Percentiles rank a stretch among this genome's conserved stretches.
Evolutionary conservation across 164 flowering plant genomes (phyloP).

Genomic region (Taxillus chinensis): DNA sequence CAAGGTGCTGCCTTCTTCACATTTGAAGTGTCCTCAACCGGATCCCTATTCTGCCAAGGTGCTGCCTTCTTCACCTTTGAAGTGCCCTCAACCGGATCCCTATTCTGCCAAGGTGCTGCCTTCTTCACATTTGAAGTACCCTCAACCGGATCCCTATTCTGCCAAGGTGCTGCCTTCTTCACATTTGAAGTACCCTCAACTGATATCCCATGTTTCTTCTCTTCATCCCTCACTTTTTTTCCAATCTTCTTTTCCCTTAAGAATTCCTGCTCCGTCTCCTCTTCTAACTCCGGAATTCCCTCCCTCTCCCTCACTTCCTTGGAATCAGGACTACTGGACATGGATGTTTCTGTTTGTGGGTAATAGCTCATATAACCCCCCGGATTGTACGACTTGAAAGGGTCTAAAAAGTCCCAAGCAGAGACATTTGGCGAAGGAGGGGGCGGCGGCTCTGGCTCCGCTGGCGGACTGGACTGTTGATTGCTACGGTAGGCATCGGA

Average conservation of each 20-base stretch:
- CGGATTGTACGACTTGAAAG: constrained; percentile 39
- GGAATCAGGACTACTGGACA: constrained; percentile 72
- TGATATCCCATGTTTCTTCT: constrained; percentile 11
- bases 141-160: constrained; percentile 15
- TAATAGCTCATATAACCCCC: constrained; percentile 23
- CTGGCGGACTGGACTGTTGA: constrained; percentile 15
- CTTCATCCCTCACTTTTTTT: constrained; percentile 15
- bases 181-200: constrained; percentile 30
- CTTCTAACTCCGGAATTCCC: constrained; percentile 96
- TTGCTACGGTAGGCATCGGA: constrained; percentile 6
- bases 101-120: constrained; percentile 18
- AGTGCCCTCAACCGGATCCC: constrained; percentile 24
- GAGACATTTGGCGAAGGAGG: constrained; percentile 70
- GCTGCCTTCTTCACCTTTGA: constrained; percentile 17
- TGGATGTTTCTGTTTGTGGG: constrained; percentile 30
- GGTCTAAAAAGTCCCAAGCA: constrained; percentile 73
- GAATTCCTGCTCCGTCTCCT: constrained; percentile 54
- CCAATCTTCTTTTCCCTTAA: constrained; percentile 21
- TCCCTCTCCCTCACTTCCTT: constrained; percentile 81
- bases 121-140: constrained; percentile 24
- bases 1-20: constrained; percentile 14
- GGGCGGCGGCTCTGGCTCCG: constrained; percentile 40
- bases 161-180: constrained; percentile 15
- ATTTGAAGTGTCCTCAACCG: constrained; percentile 29
- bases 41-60: constrained; percentile 16